Evolutionary conservation across 176 grass and related monocot genomes (phyloP).

Genomic region (Eragrostis curvula): DNA sequence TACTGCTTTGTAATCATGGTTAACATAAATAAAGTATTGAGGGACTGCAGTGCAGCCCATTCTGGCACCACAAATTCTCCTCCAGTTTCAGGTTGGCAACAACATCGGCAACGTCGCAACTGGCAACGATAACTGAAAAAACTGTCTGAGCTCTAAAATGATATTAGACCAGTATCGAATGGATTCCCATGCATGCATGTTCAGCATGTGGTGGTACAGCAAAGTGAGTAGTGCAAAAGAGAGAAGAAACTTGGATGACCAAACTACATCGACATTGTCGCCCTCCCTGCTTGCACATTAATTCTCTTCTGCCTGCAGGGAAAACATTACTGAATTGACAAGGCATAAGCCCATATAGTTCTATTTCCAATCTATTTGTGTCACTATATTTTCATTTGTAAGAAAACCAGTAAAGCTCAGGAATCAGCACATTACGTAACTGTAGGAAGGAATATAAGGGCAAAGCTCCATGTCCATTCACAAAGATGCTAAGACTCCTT

Average conservation of each 20-base stretch:
- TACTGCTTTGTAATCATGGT: conserved; percentile 2
- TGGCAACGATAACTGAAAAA: not conserved
- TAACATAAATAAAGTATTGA: conserved; percentile 42
- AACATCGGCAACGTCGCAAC: no score
- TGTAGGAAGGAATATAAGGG: conserved; percentile 14
- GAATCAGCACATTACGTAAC: conserved; percentile 33
- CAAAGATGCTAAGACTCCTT: conserved; percentile 29
- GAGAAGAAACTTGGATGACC: conserved; percentile 20
- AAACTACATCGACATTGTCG: no score
- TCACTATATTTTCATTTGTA: not conserved
- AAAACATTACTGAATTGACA: conserved; percentile 24
- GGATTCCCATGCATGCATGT: not conserved
- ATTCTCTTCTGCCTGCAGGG: not conserved
- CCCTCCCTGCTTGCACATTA: not conserved
- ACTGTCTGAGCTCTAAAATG: not conserved
- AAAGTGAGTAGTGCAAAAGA: conserved; percentile 15
- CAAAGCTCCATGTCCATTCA: not conserved
- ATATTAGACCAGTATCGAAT: not conserved
- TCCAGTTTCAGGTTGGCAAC: not conserved
- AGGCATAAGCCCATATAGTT: not conserved
- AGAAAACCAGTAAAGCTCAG: not conserved
- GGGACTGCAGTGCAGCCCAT: not conserved
- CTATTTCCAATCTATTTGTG: not conserved
- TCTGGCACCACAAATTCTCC: not conserved
- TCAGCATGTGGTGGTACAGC: not conserved